Evolutionary conservation across 345 rosid species (phyloP).

Genomic region (Salix viminalis): DNA sequence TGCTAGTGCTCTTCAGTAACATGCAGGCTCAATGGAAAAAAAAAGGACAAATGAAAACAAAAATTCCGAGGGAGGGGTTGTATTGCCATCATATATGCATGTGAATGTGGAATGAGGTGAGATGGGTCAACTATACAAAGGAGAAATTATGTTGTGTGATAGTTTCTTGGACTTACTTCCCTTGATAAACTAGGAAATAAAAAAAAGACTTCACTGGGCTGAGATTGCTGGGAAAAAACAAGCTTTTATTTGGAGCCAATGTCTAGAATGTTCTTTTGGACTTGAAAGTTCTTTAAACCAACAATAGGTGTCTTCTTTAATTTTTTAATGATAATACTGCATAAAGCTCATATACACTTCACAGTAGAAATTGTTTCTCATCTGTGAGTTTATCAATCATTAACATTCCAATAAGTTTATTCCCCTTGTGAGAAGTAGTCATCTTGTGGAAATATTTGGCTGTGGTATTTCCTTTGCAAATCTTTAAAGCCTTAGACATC

Average conservation of each 20-base stretch:
- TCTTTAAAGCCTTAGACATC: background rate
- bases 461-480: background rate
- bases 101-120: background rate
- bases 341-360: background rate
- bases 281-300: background rate
- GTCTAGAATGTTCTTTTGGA: background rate
- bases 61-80: background rate
- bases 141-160: background rate
- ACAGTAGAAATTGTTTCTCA: background rate
- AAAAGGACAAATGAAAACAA: background rate
- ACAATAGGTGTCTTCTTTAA: background rate
- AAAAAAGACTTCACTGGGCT: background rate
- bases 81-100: background rate
- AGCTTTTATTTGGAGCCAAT: background rate
- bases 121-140: background rate
- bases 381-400: background rate
- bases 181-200: background rate
- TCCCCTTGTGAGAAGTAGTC: background rate
- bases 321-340: background rate
- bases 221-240: background rate
- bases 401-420: background rate
- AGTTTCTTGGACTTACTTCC: background rate
- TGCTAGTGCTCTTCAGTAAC: background rate
- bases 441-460: background rate
- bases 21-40: background rate